Conservation (phyloP, 2,329 filamentous ascomycete genomes). For the Monascus ruber region DNA sequence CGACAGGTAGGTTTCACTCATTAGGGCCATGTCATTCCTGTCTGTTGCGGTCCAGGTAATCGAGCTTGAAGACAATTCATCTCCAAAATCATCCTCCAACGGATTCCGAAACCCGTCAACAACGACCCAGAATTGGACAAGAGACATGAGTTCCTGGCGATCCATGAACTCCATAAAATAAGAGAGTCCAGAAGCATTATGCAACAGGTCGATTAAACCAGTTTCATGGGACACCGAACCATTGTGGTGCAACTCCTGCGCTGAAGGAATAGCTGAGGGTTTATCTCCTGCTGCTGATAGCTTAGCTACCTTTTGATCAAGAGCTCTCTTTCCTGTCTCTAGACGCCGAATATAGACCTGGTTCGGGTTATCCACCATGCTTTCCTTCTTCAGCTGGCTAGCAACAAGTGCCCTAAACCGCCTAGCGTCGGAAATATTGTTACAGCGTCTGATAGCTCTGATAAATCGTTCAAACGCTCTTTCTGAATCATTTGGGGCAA, state of each 20-base stretch:
- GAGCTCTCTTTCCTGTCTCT: constrained; percentile 77
- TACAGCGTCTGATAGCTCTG: constrained; percentile 73
- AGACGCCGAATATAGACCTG: constrained; percentile 76
- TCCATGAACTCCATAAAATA: constrained; percentile 99
- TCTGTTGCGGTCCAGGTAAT: constrained; percentile 73
- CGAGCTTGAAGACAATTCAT: constrained; percentile 52
- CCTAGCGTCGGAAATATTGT: constrained; percentile 83
- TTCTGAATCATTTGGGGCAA: constrained; percentile 76
- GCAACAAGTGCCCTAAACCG: constrained; percentile 85
- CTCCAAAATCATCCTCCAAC: constrained; percentile 71
- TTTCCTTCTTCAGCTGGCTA: constrained; percentile 81
- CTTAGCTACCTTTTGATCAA: constrained; percentile 80
- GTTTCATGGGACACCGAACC: constrained; percentile 59
- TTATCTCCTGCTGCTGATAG: constrained; percentile 56
- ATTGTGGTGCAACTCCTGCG: constrained; percentile 21
- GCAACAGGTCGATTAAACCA: constrained; percentile 72
- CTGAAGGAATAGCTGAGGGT: constrained; percentile 19
- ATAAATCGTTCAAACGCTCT: constrained; percentile 92
- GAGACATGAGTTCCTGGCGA: constrained; percentile 67
- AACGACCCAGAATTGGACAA: constrained; percentile 97
- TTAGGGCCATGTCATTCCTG: constrained; percentile 76
- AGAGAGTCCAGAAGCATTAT: constrained; percentile 79
- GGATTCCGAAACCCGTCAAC: constrained; percentile 94
- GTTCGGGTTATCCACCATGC: constrained; percentile 65
- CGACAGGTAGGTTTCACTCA: constrained; percentile 78